Evolutionary conservation across 352 stramenopile genomes (phyloP).

Genomic region (Phytophthora palmivora): DNA sequence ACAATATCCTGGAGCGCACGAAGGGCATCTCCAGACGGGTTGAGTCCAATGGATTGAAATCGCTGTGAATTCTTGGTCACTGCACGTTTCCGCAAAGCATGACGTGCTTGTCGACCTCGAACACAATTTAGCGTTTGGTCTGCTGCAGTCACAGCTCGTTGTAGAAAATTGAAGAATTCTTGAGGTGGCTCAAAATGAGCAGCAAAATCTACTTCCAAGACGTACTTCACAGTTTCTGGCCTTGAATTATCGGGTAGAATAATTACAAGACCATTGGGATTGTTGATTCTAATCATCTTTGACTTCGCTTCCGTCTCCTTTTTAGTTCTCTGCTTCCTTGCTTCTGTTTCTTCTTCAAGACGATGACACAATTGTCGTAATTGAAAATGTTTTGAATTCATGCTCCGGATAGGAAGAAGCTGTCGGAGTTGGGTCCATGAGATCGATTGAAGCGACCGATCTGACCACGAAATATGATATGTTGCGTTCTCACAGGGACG

Average conservation of each 20-base stretch:
- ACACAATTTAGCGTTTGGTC: constrained; percentile 56
- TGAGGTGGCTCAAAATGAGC: constrained; percentile 23
- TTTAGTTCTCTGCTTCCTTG: background rate
- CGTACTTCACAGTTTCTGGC: constrained; percentile 39
- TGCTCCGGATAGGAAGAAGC: constrained; percentile 61
- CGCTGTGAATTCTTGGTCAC: constrained; percentile 17
- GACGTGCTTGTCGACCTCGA: constrained; percentile 54
- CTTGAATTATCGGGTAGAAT: constrained; percentile 39
- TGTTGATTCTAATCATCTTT: constrained; percentile 19
- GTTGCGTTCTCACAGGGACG: constrained; percentile 42
- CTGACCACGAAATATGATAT: constrained; percentile 68
- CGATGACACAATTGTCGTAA: constrained; percentile 37
- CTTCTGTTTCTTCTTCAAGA: constrained; percentile 8
- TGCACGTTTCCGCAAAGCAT: constrained; percentile 29
- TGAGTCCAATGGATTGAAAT: constrained; percentile 53
- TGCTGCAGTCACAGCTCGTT: constrained; percentile 44
- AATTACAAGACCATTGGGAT: constrained; percentile 45
- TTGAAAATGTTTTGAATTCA: constrained; percentile 80
- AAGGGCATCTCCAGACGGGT: constrained; percentile 61
- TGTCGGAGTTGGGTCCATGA: constrained; percentile 62
- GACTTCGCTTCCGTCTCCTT: background rate
- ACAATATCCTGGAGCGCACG: constrained; percentile 55
- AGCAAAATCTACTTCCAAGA: constrained; percentile 52
- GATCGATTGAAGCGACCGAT: constrained; percentile 52
- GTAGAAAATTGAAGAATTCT: constrained; percentile 35